Base-by-base conservation (phyloP, 352 stramenopile species). In the Pythium brassicae region DNA sequence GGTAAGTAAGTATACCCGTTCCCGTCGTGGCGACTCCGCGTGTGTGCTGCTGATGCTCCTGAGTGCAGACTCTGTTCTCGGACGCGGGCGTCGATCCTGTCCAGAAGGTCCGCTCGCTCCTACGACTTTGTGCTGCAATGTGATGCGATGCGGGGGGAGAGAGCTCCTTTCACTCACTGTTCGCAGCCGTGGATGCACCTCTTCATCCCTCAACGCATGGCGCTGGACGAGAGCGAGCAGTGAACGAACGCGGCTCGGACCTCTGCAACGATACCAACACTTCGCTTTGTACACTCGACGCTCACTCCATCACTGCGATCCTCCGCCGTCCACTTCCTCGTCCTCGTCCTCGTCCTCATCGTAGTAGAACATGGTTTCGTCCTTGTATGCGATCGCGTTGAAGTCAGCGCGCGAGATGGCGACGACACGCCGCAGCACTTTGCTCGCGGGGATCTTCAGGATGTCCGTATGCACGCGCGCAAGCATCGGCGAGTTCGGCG, bases 281-380 rank as follows among this genome's bases (percentile, higher is more conserved):
- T 8, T 22, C 45, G 5, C 27, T 23, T 22, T 10, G 6, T 50
- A 8, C 6, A 39, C 25, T 8, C 46, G 39, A 25, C 17, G 39
- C 34, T 49, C 23, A 34, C 12, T 14, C 17, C 23, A 22, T 34
- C 44, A 34, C 25, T 40, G 34, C 39, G 39, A 20, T 12, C 5
- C 26, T 26, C 27, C 32, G 4, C 26, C 35, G 27, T 55, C 43
- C 22, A 37, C 29, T 15, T n/a, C 65, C 58, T 63, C 35, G 17
- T 53, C 65, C 48, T 55, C 57, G 20, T 63, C 42, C 23, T 47
- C 54, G 1, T 25, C 45, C 4, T 83, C 69, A 50, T 83, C 69
- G 39, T 84, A 85, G 66, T 81, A 90, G 55, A 90, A 90, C 25
- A 92, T 79, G 39, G 68, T 88, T 43, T 92, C 82, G 55, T 92